Percentiles rank a stretch among this genome's conserved stretches.
Evolutionary conservation across 441 rosid genomes (phyloP).

Genomic region (Populus hybrid): DNA sequence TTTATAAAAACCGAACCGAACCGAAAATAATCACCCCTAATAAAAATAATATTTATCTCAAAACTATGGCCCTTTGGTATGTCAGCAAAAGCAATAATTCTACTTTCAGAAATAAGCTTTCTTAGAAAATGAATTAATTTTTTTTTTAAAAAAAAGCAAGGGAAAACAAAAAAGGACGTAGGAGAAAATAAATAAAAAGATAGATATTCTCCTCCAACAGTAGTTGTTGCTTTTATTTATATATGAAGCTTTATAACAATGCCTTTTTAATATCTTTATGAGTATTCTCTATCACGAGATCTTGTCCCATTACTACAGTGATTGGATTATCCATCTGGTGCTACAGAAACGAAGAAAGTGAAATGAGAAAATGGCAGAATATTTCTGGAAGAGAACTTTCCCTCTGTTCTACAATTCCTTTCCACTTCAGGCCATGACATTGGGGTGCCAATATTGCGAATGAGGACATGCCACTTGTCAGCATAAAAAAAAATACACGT

Average conservation of each 20-base stretch:
- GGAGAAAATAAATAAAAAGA: not conserved
- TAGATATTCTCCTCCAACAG: conserved; percentile 11
- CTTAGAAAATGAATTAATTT: not conserved
- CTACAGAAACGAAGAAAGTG: conserved; percentile 9
- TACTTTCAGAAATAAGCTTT: not conserved
- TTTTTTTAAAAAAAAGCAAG: too few species aligned
- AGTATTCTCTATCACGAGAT: conserved; percentile 16
- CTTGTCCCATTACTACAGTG: conserved; percentile 15
- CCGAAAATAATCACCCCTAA: too few species aligned
- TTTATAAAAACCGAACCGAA: too few species aligned
- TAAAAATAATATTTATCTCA: not conserved
- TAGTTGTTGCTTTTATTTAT: conserved; percentile 14
- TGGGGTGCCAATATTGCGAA: conserved; percentile 15
- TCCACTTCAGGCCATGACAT: conserved; percentile 5
- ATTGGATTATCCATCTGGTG: conserved; percentile 21
- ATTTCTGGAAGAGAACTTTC: not conserved
- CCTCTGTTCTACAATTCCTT: not conserved
- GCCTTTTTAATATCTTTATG: conserved; percentile 4
- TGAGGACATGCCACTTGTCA: conserved; percentile 7
- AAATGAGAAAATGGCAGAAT: conserved; percentile 14
- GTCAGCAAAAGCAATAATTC: not conserved
- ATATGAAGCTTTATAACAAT: conserved; percentile 6
- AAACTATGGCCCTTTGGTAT: not conserved
- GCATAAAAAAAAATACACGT: not conserved
- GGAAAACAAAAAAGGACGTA: too few species aligned